Conservation (phyloP, 352 stramenopile genomes). For the Globisporangium paddicum region DNA sequence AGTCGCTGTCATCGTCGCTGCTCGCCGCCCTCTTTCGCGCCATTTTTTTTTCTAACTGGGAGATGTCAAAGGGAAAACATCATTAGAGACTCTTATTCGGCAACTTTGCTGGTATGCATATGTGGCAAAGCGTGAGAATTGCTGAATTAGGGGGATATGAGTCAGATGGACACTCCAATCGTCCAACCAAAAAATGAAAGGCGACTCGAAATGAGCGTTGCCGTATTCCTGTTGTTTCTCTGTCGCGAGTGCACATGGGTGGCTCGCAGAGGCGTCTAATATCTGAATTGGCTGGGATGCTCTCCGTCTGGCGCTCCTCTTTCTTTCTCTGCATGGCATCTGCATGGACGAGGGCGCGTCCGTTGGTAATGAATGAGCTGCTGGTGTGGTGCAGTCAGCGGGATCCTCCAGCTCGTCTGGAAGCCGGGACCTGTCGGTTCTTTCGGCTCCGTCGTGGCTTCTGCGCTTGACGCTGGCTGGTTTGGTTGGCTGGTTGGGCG, state of each 20-base stretch:
- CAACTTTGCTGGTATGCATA: not conserved
- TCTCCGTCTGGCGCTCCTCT: not conserved
- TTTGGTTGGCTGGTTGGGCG: not conserved
- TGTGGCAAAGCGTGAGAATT: not conserved
- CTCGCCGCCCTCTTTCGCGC: conserved; percentile 42
- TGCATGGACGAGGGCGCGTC: too few relatives aligned
- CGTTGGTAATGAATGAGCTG: too few relatives aligned
- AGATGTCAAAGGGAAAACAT: not conserved
- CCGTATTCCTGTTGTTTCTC: not conserved
- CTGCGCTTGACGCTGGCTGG: not conserved
- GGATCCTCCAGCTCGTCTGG: too few relatives aligned
- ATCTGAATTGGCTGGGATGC: too few relatives aligned
- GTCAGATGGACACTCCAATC: not conserved
- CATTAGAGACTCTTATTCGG: not conserved
- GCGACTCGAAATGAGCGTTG: not conserved
- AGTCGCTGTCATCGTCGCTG: conserved; percentile 17
- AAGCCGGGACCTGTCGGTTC: too few relatives aligned
- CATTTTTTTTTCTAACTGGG: conserved; percentile 22
- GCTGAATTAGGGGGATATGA: not conserved
- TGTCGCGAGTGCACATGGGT: not conserved
- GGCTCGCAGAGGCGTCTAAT: not conserved
- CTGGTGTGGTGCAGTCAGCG: too few relatives aligned
- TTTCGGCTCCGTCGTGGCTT: too few relatives aligned
- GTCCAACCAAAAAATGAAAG: not conserved
- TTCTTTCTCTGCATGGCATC: too few relatives aligned